phyloP scores from a whole-genome alignment of 176 grass and related monocot genomes.

The Otatea glauca region DNA sequence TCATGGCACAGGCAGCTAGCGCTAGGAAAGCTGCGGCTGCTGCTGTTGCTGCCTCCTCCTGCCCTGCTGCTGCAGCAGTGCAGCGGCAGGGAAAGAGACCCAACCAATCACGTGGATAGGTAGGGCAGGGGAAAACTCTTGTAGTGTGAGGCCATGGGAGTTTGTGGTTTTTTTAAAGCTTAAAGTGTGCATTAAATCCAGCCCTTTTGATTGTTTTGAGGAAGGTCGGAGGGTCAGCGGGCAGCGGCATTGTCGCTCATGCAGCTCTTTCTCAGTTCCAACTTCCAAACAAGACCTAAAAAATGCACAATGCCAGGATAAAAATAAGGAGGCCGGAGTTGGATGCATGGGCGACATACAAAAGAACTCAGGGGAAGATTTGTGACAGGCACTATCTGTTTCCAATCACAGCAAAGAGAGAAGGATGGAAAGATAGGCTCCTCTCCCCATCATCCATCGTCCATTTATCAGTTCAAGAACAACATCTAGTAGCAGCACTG shows the following conservation, averaged over 20 bases:
- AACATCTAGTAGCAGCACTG: slow-evolving; percentile 31
- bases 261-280: not conserved
- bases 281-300: slow-evolving; percentile 17
- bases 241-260: not conserved
- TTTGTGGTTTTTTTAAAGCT: not conserved
- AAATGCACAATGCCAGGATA: not conserved
- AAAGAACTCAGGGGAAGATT: slow-evolving; percentile 22
- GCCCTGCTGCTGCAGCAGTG: slow-evolving; percentile 47
- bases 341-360: not conserved
- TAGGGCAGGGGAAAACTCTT: slow-evolving; percentile 3
- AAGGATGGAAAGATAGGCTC: slow-evolving; percentile 19
- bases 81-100: slow-evolving; percentile 59
- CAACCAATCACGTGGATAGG: slow-evolving; percentile 66
- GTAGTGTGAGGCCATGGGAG: not conserved
- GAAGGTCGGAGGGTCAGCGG: slow-evolving; percentile 39
- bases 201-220: slow-evolving; percentile 51
- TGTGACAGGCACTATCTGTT: slow-evolving; percentile 31
- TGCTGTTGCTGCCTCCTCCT: slow-evolving; percentile 46
- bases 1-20: not conserved
- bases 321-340: not conserved
- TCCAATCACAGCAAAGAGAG: slow-evolving; percentile 27
- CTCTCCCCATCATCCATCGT: slow-evolving; percentile 31
- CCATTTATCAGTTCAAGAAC: slow-evolving; percentile 40
- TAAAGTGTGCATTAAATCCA: slow-evolving; percentile 33
- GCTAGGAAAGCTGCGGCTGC: slow-evolving; percentile 42